phyloP scores from a whole-genome alignment of 768 basidiomycete species.

The Ramaria sp. region DNA sequence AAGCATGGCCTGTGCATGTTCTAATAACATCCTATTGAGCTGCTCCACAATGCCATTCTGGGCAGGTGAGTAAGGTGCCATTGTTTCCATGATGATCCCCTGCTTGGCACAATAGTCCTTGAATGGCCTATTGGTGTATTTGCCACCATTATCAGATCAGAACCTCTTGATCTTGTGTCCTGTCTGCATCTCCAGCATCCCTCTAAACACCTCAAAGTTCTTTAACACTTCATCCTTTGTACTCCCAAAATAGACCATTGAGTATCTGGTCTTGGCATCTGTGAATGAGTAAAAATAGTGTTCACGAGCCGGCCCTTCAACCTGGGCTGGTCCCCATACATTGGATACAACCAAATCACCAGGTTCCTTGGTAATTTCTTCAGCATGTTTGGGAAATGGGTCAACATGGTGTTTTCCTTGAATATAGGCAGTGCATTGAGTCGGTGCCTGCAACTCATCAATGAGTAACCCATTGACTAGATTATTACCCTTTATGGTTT shows the following conservation, averaged over 20 bases:
- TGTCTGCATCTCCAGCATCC: too few species aligned
- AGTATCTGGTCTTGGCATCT: background rate
- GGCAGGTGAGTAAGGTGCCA: too few species aligned
- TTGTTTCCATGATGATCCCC: too few species aligned
- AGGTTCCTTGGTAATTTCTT: background rate
- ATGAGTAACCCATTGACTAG: background rate
- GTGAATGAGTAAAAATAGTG: background rate
- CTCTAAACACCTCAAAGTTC: conserved; percentile 12
- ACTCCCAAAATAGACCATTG: background rate
- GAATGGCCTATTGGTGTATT: too few species aligned
- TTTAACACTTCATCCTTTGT: background rate
- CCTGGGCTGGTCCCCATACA: background rate
- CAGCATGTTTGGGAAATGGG: background rate
- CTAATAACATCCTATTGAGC: too few species aligned
- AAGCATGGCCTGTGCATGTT: too few species aligned
- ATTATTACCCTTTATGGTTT: background rate
- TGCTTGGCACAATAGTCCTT: too few species aligned
- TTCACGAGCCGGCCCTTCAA: too few species aligned
- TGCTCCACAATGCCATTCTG: too few species aligned
- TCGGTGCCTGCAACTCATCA: background rate
- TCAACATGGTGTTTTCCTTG: background rate
- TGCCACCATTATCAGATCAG: too few species aligned
- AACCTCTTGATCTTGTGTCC: too few species aligned
- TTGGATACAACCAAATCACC: background rate
- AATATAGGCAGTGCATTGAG: background rate